Percentiles rank a stretch among this genome's conserved stretches.
Evolutionary conservation across 2,329 filamentous ascomycete genomes (phyloP).

Genomic region (Botrytis fragariae): DNA sequence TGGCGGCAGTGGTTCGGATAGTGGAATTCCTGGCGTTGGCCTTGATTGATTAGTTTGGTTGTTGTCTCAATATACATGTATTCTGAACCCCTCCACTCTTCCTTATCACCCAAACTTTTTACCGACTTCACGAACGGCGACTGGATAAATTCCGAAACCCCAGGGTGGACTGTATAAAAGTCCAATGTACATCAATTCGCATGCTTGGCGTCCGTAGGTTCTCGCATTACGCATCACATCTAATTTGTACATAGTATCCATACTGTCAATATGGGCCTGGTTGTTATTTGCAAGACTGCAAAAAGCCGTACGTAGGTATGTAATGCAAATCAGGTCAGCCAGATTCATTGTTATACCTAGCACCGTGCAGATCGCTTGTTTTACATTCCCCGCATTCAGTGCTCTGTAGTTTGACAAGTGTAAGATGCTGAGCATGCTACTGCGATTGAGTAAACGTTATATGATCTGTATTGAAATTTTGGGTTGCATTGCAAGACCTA

Average conservation of each 20-base stretch:
- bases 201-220: conserved; percentile 31
- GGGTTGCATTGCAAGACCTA: not conserved
- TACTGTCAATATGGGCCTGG: conserved; percentile 30
- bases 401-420: not conserved
- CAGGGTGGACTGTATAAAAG: conserved; percentile 14
- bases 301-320: conserved; percentile 21
- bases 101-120: conserved; percentile 21
- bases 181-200: conserved; percentile 34
- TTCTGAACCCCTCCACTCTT: conserved; percentile 23
- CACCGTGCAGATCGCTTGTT: conserved; percentile 15
- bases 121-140: conserved; percentile 16
- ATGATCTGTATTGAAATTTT: not conserved
- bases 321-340: conserved; percentile 23
- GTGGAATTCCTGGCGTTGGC: conserved; percentile 33
- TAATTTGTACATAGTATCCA: conserved; percentile 36
- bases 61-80: conserved; percentile 19
- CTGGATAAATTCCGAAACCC: conserved; percentile 23
- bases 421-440: not conserved
- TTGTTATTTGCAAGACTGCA: conserved; percentile 21
- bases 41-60: conserved; percentile 38
- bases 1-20: conserved; percentile 34
- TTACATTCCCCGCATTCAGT: not conserved
- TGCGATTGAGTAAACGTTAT: not conserved
- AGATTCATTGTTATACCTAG: conserved; percentile 11
- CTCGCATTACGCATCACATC: conserved; percentile 28